phyloP scores from a whole-genome alignment of 2,329 filamentous ascomycete genomes.

The Lomentospora prolificans region DNA sequence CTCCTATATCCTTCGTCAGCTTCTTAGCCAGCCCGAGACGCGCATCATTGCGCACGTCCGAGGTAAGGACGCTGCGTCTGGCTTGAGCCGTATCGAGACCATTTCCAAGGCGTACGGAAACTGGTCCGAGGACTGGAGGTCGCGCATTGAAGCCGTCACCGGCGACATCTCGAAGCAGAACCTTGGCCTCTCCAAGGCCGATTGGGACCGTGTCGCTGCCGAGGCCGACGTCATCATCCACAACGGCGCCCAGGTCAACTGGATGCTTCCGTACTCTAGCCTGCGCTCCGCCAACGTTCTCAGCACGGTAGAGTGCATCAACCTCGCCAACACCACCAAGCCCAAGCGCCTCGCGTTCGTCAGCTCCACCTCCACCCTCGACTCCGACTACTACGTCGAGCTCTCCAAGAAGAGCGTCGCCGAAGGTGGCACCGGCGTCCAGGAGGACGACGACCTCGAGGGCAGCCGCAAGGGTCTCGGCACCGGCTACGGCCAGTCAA shows the following conservation, averaged over 20 bases:
- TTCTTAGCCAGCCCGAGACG: constrained; percentile 45
- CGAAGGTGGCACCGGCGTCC: constrained; percentile 53
- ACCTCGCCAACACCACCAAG: constrained; percentile 66
- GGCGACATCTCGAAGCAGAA: constrained; percentile 65
- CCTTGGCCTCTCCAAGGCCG: constrained; percentile 58
- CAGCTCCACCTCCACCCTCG: constrained; percentile 71
- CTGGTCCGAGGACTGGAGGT: constrained; percentile 62
- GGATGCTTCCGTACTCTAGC: constrained; percentile 68
- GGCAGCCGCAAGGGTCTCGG: constrained; percentile 68
- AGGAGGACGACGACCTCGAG: constrained; percentile 67
- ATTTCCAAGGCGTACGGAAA: constrained; percentile 69
- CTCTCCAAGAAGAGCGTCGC: constrained; percentile 55
- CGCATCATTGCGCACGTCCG: constrained; percentile 70
- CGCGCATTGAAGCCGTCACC: constrained; percentile 55
- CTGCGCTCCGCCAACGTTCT: constrained; percentile 68
- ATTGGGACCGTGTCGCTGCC: constrained; percentile 56
- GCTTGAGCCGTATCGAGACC: constrained; percentile 52
- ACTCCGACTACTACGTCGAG: constrained; percentile 70
- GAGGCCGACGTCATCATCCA: constrained; percentile 67
- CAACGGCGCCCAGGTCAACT: constrained; percentile 75
- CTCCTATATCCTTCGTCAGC: constrained; percentile 65
- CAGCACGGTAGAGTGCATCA: constrained; percentile 67
- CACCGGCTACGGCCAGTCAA: constrained; percentile 85
- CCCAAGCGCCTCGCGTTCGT: constrained; percentile 76
- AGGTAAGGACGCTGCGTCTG: constrained; percentile 50